These are phyloP conservation scores for Aureobasidium melanogenum DNA, from an alignment of 2,329 filamentous ascomycete species.

Conservation along the genomic window DNA sequence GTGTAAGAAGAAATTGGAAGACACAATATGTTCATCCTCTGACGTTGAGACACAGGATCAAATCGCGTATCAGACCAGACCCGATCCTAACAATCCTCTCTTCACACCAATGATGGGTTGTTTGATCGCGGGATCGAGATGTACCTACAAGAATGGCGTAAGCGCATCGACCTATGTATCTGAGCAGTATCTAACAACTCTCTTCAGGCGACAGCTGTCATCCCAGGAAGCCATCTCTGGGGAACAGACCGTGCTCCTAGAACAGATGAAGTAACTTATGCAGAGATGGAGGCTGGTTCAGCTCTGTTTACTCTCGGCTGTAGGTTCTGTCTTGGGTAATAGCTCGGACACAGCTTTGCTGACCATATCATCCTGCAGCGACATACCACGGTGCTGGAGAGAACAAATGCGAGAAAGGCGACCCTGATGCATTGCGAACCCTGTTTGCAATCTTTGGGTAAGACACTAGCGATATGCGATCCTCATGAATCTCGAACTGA, in stretches of 20 bases:
- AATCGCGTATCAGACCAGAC: background rate
- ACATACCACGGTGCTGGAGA: conserved; percentile 3
- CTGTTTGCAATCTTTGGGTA: background rate
- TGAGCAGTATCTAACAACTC: background rate
- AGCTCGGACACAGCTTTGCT: background rate
- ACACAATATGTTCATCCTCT: background rate
- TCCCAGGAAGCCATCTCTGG: background rate
- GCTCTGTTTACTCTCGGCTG: background rate
- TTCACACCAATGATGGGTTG: conserved; percentile 1
- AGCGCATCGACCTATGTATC: background rate
- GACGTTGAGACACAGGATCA: background rate
- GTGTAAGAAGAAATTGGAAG: background rate
- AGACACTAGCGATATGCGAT: background rate
- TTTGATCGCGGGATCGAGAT: background rate
- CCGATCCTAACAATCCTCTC: background rate
- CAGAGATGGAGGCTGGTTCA: background rate
- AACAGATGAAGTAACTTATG: background rate
- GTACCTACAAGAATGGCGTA: conserved; percentile 2
- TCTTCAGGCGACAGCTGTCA: background rate
- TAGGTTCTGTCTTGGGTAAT: background rate
- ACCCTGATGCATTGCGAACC: background rate
- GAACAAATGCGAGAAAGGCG: background rate
- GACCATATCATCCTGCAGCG: background rate
- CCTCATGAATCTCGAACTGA: background rate
- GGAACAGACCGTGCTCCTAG: background rate